Base-by-base conservation (phyloP, 805 yeast genomes). In the Pichia phayaonensis region DNA sequence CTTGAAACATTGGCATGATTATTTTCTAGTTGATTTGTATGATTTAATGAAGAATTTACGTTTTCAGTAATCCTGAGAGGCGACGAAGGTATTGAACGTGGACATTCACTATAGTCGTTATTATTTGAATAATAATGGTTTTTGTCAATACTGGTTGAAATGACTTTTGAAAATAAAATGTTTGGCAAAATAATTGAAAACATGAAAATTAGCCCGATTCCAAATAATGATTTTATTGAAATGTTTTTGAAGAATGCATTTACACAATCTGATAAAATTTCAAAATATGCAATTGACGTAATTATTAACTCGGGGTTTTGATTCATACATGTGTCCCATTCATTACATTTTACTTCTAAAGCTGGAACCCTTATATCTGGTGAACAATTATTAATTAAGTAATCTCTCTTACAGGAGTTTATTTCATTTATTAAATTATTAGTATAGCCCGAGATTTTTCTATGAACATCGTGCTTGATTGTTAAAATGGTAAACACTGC, bases 291-390 rank as follows among this genome's bases (percentile, higher is more conserved):
- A 29, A 54, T 64, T 2, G 69, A 61, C 4, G 67, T 60, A 38
- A 62, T 54, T 22, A 67, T 64, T 49, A 68, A 58, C 24, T 77
- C 75, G 11, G 95, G 90, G 55, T 88, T 92, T 45, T 82, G 69
- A 58, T 82, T 79, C 90, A 88, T 87, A 64, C 99, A 94, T 51
- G 75, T 76, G 54, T 79, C 84, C 94, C 95, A 88, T 36, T 72
- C 73, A 36, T 75, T 71, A 65, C 99, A 92, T 15, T 78, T 69
- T 2, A 68, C 65, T 58, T 84, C 94, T 18, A 89, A 64, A 0
- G 88, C 90, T 0, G 96, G 96, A 0, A 82, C 90, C 15, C 92
- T 70, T 44, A 60, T 57, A 3, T 72, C 81, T 4, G 79, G 77
- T 2, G 78, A 73, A 63, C 99, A 92, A 56, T 83, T 78, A 65